Evolutionary conservation across 371 early-diverging fungal species (phyloP).

Genomic region (Capillidium heterosporum): DNA sequence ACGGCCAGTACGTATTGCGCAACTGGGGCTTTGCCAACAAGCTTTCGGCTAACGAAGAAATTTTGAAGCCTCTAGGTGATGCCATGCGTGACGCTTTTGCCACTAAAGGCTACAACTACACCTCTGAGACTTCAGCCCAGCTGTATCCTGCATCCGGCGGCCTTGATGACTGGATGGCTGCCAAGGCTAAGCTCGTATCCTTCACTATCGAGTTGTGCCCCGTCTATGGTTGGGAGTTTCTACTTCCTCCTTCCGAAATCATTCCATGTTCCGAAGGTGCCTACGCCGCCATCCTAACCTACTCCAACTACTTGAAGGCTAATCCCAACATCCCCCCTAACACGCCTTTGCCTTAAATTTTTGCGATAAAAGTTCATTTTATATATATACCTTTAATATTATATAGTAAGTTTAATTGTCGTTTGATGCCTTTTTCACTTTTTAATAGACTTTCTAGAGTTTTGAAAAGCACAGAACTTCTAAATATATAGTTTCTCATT

Average conservation of each 20-base stretch:
- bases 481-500: too few relatives aligned
- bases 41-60: slow-evolving; percentile 12
- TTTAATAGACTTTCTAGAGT: too few relatives aligned
- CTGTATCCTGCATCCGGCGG: slow-evolving; percentile 4
- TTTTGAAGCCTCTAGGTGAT: neutral
- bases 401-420: too few relatives aligned
- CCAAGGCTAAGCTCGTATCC: neutral
- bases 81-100: too few relatives aligned
- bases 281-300: neutral
- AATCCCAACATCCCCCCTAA: neutral
- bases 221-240: too few relatives aligned
- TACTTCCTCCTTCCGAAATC: neutral
- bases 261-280: neutral
- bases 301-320: neutral
- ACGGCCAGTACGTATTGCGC: slow-evolving; percentile 22
- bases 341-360: too few relatives aligned
- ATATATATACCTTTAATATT: too few relatives aligned
- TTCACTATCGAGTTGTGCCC: slow-evolving; percentile 1
- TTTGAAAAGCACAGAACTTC: too few relatives aligned
- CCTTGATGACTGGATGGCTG: too few relatives aligned
- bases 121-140: neutral
- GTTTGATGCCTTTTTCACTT: too few relatives aligned
- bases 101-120: neutral
- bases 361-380: too few relatives aligned
- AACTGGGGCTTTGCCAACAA: slow-evolving; percentile 22